Base-by-base conservation (phyloP, 1,284 basidiomycete species). In the Ceratobasidium sp. region DNA sequence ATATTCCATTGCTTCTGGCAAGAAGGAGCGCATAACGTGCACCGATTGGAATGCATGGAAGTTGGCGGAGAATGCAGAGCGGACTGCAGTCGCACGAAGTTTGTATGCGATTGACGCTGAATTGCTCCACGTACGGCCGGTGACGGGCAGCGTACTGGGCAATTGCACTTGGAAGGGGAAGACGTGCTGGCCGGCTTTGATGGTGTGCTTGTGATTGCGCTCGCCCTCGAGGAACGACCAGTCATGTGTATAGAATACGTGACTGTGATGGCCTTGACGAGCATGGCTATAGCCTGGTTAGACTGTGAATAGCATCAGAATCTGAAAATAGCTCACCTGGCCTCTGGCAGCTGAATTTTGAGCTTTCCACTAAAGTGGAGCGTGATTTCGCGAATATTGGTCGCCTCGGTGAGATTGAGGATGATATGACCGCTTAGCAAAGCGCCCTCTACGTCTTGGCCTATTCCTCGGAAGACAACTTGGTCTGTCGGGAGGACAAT, bases 151-250 rank as follows among this genome's bases (percentile, higher is more conserved):
- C 10, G 87, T 86, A 56, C 91, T 92, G 31, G 92, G 92, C 27
- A 94, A 81, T 69, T 88, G 85, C 67, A 96, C 84, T 75, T 90
- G 89, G 80, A 96, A 96, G 32, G 94, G 94, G 78, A 96, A 97
- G 42, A 88, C 81, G 75, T 94, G 92, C 49, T 85, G 86, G 17
- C 92, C 92, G n/a, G 90, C 89, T 79, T 96, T 96, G 78, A 97
- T 87, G 0, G 93, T 96, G 75, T 93, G 93, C 17, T 85, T 82
- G 74, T 91, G 89, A 42, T 85, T 85, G 77, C 88, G 89, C 76
- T 88, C 85, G 70, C 90, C 90, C 75, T 92, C 88, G 69, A 93
- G 85, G 78, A 93, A 92, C n/a, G 89, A 91, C 92, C 92, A 94
- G 73, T 94, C 91, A 75, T 95, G 91, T 71, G 85, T 86, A 78